Evolutionary conservation across 2,329 filamentous ascomycete genomes (phyloP), one percentile per base, ranked within the genome.

Genomic region (Aspergillus neotritici): DNA sequence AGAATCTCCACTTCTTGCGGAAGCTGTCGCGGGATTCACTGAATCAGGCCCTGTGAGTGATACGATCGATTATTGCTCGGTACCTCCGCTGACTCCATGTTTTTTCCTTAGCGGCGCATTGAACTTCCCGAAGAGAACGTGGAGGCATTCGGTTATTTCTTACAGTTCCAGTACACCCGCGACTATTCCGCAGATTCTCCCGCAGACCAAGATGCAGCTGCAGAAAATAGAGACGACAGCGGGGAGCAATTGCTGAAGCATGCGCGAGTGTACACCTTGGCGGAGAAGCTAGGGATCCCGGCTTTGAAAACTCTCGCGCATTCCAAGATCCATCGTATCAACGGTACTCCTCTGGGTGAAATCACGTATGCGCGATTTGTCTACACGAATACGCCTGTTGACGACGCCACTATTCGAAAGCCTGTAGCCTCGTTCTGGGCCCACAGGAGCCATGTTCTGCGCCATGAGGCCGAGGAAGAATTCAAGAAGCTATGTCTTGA

Each of bases 361-460:
- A 90, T 96, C 60, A 81, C 83, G 17, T 96, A 95, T 66, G 90
- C 90, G 7, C 82, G 88, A 63, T 96, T 89, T 70, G 86, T 94
- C 28, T 95, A 95, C 72, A 80, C 80, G 48, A 80, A 87, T 68
- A 93, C 86, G 9, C 66, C 70, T 42, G 67, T 75, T 37, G 80
- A 85, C 48, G 87, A 94, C 66, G 71, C 68, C 10, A 79, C 79
- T 3, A 87, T 94, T 56, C 82, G 89, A 54, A 85, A 80, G 51
- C 88, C 89, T 1, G 82, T 95, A 39, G 88, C 87, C n/a, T 84
- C 83, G 42, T 94, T 94, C 73, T 95, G 89, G 89, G 88, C 88
- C 5, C 84, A 79, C 36, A 77, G 86, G 48, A 83, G 79, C 46
- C 88, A 93, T 69, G 83, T 87, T 10, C 72, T 95, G 51, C 84